A percentile compares a stretch with the other conserved stretches of the same genome.
These are phyloP conservation scores for Botrytis fabae DNA, from an alignment of 2,329 filamentous ascomycete genomes.

Conservation along the genomic window DNA sequence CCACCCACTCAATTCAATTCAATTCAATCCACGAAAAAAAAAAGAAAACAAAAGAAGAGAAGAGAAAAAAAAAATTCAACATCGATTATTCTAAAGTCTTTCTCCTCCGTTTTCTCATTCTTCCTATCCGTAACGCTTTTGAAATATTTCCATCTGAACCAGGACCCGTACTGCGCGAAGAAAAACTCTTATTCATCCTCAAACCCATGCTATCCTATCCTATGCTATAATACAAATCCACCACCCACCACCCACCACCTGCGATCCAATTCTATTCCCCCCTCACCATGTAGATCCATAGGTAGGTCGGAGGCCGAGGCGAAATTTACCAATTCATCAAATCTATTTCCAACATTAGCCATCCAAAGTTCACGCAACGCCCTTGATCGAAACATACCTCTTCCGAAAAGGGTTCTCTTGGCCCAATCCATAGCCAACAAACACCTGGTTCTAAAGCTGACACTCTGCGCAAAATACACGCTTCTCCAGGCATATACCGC, in stretches of 20 bases:
- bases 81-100: background rate
- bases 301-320: background rate
- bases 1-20: background rate
- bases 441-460: slow-evolving; percentile 84
- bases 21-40: background rate
- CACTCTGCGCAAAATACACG: slow-evolving; percentile 96
- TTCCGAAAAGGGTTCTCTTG: slow-evolving; percentile 92
- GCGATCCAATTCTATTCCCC: background rate
- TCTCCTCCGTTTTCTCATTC: background rate
- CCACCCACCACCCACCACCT: no score
- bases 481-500: slow-evolving; percentile 96
- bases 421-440: slow-evolving; percentile 97
- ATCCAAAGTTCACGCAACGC: background rate
- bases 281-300: background rate
- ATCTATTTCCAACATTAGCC: background rate
- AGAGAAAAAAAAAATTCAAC: background rate
- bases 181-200: background rate
- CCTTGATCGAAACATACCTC: slow-evolving; percentile 59
- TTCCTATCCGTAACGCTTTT: background rate
- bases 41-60: background rate
- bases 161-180: background rate
- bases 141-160: background rate
- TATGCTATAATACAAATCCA: background rate
- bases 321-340: slow-evolving; percentile 12
- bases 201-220: background rate